phyloP scores from a whole-genome alignment of 257 asterid genomes.

The Craterostigma plantagineum region DNA sequence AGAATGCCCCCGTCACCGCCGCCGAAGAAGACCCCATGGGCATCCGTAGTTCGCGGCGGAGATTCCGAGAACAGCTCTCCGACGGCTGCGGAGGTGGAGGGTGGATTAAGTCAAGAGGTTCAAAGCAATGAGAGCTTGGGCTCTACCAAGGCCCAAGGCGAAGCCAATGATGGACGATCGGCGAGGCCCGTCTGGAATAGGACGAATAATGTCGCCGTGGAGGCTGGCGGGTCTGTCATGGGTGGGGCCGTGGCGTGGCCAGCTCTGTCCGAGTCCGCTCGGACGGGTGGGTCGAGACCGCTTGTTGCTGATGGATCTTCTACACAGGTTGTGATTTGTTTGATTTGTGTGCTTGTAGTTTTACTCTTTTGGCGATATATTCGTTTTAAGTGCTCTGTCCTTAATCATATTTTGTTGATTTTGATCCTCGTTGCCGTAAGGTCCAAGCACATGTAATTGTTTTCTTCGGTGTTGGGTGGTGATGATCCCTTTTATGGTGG shows the following conservation, averaged over 20 bases:
- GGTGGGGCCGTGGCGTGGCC: constrained; percentile 82
- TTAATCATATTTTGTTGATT: neutral
- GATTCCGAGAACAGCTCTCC: constrained; percentile 21
- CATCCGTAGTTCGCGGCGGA: constrained; percentile 50
- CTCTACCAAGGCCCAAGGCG: constrained; percentile 17
- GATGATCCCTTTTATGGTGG: too few species aligned
- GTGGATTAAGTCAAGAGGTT: constrained; percentile 14
- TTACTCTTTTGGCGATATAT: neutral
- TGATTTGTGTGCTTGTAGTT: neutral
- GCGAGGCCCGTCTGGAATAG: constrained; percentile 61
- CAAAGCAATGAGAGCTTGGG: constrained; percentile 22
- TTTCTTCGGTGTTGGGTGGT: too few species aligned
- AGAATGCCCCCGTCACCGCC: constrained; percentile 22
- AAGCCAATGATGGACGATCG: constrained; percentile 33
- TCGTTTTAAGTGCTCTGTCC: neutral
- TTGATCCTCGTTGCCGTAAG: neutral
- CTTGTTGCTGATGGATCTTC: constrained; percentile 40
- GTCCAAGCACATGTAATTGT: neutral
- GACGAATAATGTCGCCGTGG: constrained; percentile 48
- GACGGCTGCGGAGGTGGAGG: constrained; percentile 15
- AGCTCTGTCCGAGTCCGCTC: constrained; percentile 55
- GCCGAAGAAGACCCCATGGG: constrained; percentile 32
- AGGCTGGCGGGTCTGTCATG: constrained; percentile 47
- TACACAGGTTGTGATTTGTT: constrained; percentile 35
- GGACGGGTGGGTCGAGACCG: constrained; percentile 25